Percentiles rank a stretch among this genome's conserved stretches.
phyloP scores from a whole-genome alignment of 2,329 filamentous ascomycete species.

The Calonectria henricotiae region DNA sequence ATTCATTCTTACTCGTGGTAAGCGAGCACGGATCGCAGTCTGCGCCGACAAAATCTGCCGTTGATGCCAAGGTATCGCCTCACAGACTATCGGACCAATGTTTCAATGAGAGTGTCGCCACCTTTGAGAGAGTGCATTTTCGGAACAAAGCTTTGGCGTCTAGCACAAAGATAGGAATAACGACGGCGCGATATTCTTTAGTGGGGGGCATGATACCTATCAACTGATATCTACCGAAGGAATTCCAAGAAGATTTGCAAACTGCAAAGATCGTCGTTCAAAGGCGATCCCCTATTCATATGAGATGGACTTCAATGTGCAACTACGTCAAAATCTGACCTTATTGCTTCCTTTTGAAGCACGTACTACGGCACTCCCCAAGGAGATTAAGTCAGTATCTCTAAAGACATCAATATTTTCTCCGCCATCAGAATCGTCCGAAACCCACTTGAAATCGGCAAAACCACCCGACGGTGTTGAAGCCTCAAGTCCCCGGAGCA shows the following conservation, averaged over 20 bases:
- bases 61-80: conserved; percentile 30
- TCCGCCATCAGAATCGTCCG: conserved; percentile 35
- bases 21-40: conserved; percentile 41
- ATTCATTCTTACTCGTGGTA: conserved; percentile 37
- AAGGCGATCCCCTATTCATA: conserved; percentile 22
- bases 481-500: not conserved
- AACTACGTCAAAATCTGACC: conserved; percentile 34
- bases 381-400: conserved; percentile 39
- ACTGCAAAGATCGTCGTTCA: conserved; percentile 22
- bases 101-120: conserved; percentile 39
- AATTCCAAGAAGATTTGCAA: conserved; percentile 12
- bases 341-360: conserved; percentile 44
- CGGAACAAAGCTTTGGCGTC: conserved; percentile 45
- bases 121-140: conserved; percentile 42
- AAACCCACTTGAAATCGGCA: conserved; percentile 32
- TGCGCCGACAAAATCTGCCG: conserved; percentile 36
- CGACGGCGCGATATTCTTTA: conserved; percentile 38
- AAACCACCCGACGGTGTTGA: conserved; percentile 26
- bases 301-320: conserved; percentile 42
- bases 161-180: conserved; percentile 35
- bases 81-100: conserved; percentile 20
- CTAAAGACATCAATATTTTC: conserved; percentile 32
- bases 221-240: conserved; percentile 43
- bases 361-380: conserved; percentile 42
- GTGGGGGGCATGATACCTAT: conserved; percentile 3